Conservation (phyloP, 2,329 filamentous ascomycete species). For the Iodosphaeria phyllophila region DNA sequence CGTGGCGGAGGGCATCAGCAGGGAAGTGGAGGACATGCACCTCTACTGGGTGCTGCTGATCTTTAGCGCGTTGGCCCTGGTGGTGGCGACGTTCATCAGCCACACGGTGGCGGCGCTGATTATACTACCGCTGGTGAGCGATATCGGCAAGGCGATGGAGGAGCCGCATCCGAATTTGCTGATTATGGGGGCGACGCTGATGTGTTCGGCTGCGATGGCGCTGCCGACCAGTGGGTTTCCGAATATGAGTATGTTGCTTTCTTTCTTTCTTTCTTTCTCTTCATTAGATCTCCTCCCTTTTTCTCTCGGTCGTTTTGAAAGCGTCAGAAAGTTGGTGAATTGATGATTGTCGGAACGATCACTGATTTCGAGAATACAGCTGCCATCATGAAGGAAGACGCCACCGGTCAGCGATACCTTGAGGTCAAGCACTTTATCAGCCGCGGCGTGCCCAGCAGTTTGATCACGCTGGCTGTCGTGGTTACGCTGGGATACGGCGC, state of each 20-base stretch:
- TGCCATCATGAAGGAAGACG: slow-evolving; percentile 98
- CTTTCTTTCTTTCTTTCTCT: slow-evolving; percentile 2
- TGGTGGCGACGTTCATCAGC: slow-evolving; percentile 93
- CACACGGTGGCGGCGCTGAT: slow-evolving; percentile 95
- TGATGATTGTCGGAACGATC: not conserved
- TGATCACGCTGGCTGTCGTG: slow-evolving; percentile 66
- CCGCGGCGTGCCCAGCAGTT: slow-evolving; percentile 71
- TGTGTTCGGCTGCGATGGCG: slow-evolving; percentile 97
- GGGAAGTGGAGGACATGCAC: slow-evolving; percentile 55
- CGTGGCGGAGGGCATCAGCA: slow-evolving; percentile 61
- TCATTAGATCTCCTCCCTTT: not conserved
- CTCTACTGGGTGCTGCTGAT: slow-evolving; percentile 76
- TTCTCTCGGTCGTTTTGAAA: not conserved
- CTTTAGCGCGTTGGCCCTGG: slow-evolving; percentile 67
- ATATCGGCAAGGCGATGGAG: slow-evolving; percentile 71
- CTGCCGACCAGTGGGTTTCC: slow-evolving; percentile 92
- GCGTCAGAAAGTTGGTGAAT: not conserved
- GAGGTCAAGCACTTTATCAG: slow-evolving; percentile 89
- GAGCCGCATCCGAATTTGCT: slow-evolving; percentile 84
- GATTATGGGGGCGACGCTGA: slow-evolving; percentile 87
- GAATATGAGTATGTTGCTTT: slow-evolving; percentile 77
- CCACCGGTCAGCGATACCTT: slow-evolving; percentile 80
- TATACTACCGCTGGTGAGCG: slow-evolving; percentile 73
- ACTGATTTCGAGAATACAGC: slow-evolving; percentile 29
- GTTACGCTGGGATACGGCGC: slow-evolving; percentile 79